Percentiles rank a stretch among this genome's conserved stretches.
phyloP scores from a whole-genome alignment of 2,329 filamentous ascomycete genomes.

The Falciphora oryzae region DNA sequence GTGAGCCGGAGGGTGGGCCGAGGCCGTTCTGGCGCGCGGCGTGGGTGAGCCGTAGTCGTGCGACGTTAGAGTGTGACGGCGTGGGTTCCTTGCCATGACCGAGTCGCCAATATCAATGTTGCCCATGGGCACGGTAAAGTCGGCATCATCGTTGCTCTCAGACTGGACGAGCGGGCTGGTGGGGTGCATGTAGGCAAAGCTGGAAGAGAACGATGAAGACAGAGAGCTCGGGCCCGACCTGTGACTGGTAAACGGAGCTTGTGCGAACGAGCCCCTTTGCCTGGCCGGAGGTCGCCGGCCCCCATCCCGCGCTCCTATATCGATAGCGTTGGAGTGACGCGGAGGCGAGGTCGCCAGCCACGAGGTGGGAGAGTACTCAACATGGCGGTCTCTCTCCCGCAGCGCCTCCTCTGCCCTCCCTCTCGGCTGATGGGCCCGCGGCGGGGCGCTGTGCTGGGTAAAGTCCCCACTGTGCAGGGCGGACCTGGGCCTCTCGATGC shows the following conservation, averaged over 20 bases:
- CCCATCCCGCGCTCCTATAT: constrained; percentile 2
- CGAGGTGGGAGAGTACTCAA: constrained; percentile 14
- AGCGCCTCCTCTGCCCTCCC: constrained; percentile 14
- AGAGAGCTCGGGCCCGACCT: constrained; percentile 45
- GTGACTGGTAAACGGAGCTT: constrained; percentile 1
- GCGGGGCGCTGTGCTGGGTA: constrained; percentile 32
- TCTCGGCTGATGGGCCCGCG: not conserved
- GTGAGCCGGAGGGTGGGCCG: constrained; percentile 14
- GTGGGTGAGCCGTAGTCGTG: constrained; percentile 41
- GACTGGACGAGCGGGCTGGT: constrained; percentile 91
- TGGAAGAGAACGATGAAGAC: constrained; percentile 68
- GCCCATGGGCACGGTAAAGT: constrained; percentile 51
- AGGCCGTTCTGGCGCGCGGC: constrained; percentile 17
- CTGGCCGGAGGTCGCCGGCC: not conserved
- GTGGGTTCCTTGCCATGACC: constrained; percentile 31
- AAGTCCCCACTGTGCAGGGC: constrained; percentile 65
- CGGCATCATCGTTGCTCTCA: constrained; percentile 73
- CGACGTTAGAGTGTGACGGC: constrained; percentile 69
- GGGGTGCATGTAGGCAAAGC: constrained; percentile 78
- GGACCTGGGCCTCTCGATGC: constrained; percentile 78
- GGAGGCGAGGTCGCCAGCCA: constrained; percentile 56
- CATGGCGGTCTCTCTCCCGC: constrained; percentile 2
- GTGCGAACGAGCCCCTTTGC: not conserved
- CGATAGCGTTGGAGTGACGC: constrained; percentile 31
- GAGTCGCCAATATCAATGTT: constrained; percentile 41